Base-by-base conservation (phyloP, 495 filamentous ascomycete genomes). In the Podospora tetraspora region DNA sequence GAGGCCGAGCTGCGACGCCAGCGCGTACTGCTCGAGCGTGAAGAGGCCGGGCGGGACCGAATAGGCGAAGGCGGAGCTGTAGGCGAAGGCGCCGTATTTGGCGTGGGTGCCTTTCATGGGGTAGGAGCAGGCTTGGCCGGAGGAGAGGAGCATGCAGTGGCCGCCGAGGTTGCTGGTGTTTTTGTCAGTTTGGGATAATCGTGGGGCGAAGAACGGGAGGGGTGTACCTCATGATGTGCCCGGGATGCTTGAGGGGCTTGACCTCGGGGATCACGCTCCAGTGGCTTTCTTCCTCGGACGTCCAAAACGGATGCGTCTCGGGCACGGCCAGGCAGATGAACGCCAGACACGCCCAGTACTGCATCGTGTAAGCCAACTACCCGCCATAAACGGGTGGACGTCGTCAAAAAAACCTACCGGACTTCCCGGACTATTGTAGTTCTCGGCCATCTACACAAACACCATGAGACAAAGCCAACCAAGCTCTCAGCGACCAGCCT, bases 61-160 rank as follows among this genome's bases (percentile, higher is more conserved):
- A 77, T 92, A 94, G 21, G 84, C 90, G 77, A 91, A 93, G 0
- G 88, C 84, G 62, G 87, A 87, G 62, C 85, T 88, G 75, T 94
- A 93, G 8, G 90, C 89, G 75, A 92, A 93, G 69, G 86, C 84
- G 22, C 91, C 91, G 77, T 94, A 94, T 72, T 93, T 93, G 67
- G 91, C 89, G 74, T 92, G 90, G 3, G 89, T 91, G 24, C 88
- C 90, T 75, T 88, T 90, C 77, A 93, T 85, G 0, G 90, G 88
- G 75, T 93, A 93, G 75, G 89, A 87, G 79, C 91, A 93, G 37
- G 87, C 88, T 71, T 93, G 90, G 16, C 91, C 91, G 0, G 87
- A 90, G 4, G 87, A 90, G 3, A 94, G 84, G 19, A 93, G 81
- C 79, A 91, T 89, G 52, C 88, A 87, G 74, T 92, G 90, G 27